Evolutionary conservation across 2,329 filamentous ascomycete genomes (phyloP).

Genomic region (Didymella sp.): DNA sequence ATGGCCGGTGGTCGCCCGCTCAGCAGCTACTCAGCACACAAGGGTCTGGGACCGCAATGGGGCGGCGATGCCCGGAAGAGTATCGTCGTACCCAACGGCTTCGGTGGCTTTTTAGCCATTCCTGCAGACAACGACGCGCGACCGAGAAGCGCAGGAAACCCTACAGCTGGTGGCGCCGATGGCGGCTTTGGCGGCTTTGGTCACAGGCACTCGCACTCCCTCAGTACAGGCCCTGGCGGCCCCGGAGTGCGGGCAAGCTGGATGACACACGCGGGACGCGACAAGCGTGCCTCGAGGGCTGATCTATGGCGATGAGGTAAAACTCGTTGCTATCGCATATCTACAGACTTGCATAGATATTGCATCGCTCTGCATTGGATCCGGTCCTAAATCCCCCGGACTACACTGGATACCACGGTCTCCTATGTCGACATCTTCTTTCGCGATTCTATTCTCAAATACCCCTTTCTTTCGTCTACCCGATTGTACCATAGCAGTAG

Average conservation of each 20-base stretch:
- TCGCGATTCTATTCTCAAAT: constrained; percentile 23
- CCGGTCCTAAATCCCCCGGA: background rate
- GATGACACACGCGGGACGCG: constrained; percentile 41
- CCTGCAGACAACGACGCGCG: constrained; percentile 52
- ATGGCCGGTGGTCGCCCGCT: constrained; percentile 53
- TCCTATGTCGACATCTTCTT: background rate
- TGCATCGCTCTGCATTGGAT: background rate
- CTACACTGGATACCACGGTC: background rate
- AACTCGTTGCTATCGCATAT: background rate
- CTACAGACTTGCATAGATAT: background rate
- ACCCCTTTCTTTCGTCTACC: constrained; percentile 20
- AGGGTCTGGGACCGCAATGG: constrained; percentile 63
- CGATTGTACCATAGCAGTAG: constrained; percentile 20
- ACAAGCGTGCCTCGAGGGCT: constrained; percentile 45
- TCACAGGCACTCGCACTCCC: constrained; percentile 36
- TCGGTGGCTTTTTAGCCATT: constrained; percentile 71
- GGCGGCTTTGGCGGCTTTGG: constrained; percentile 20
- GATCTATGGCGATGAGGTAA: constrained; percentile 45
- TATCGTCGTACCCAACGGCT: constrained; percentile 71
- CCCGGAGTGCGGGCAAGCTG: constrained; percentile 38
- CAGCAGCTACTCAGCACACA: constrained; percentile 54
- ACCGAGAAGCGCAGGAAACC: constrained; percentile 45
- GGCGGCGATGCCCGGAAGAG: constrained; percentile 66
- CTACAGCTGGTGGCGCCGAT: constrained; percentile 30
- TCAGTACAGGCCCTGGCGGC: constrained; percentile 30